These are phyloP conservation scores for Zalaria sp. DNA, from an alignment of 2,329 filamentous ascomycete genomes.

Conservation along the genomic window DNA sequence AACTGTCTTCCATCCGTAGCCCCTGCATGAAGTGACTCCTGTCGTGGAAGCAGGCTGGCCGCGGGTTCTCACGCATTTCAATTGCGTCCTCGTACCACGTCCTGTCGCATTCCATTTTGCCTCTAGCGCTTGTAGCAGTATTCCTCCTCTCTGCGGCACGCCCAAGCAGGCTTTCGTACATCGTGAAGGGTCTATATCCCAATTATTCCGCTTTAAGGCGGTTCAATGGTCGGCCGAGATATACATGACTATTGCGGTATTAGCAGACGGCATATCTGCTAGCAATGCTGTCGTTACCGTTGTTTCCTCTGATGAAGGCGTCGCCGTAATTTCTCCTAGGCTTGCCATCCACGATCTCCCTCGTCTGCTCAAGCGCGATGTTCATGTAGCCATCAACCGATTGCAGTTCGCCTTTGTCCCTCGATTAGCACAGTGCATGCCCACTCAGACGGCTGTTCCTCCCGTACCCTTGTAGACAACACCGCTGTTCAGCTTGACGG, in stretches of 20 bases:
- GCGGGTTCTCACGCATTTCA: no score
- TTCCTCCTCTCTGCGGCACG: no score
- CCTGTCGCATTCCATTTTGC: no score
- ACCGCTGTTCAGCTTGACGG: constrained; percentile 96
- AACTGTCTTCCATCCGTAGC: no score
- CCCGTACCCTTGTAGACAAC: constrained; percentile 85
- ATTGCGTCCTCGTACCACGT: no score
- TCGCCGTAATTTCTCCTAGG: constrained; percentile 79
- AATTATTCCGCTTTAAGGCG: no score
- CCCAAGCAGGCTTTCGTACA: no score
- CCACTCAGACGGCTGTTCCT: background rate
- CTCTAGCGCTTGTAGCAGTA: no score
- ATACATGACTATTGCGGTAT: constrained; percentile 46
- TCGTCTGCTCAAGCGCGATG: constrained; percentile 90
- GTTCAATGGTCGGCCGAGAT: constrained; percentile 44
- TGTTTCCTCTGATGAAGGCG: constrained; percentile 91
- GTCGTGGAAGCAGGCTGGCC: no score
- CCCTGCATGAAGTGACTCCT: no score
- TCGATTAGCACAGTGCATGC: background rate
- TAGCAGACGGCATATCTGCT: constrained; percentile 1
- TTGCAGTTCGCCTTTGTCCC: constrained; percentile 65
- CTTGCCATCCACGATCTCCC: constrained; percentile 77
- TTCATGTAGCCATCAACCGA: constrained; percentile 99
- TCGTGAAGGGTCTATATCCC: no score
- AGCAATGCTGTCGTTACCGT: constrained; percentile 43